Evolutionary conservation across 768 basidiomycete species (phyloP), one percentile per base, ranked within the genome.

Genomic region (Chlorophyllum brunneum): DNA sequence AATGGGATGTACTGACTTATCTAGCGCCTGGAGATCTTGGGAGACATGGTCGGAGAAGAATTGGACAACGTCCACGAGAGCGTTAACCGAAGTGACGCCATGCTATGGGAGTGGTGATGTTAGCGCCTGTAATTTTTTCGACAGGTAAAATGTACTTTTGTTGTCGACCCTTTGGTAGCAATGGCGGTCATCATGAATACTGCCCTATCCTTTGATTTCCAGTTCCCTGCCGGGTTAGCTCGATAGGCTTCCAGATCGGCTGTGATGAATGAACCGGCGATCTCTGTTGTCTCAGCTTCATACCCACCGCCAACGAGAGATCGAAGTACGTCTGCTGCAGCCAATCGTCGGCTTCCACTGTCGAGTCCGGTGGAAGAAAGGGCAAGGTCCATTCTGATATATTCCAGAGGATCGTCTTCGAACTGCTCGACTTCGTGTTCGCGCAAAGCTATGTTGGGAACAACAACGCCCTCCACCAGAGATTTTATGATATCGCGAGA

Each of bases 371-470:
- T 69, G 47, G 75, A 66, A 51, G 87, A 84, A 50, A 75, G 77
- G 11, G 93, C 78, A 23, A 95, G 74, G 61, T 95, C 93, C 36
- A 91, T 77, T 18, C 92, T 85, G 59, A 98, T 90, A 65, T 88
- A 98, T 64, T 98, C 95, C 33, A 95, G 79, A 0, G 97, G 95
- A 58, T 97, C 95, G 55, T 98, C 97, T 68, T 97, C 94, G 61
- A 99, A 98, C 66, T 93, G 86, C 61, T 99, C 97, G 44, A 91
- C 78, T 51, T 98, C 95, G 58, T 92, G 88, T 33, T 88, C 86
- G 55, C 94, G 81, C 11, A 98, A 75, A 11, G 81, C 74, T 54
- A 97, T 90, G 61, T 97, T 98, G n/a, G 95, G 94, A 23, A 98
- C 77, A 22, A 98, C 87, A 52, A 98, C 92, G 47, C 90, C 88